Conservation (phyloP, 148 eudicot genomes). For the Hydrangea macrophylla region DNA sequence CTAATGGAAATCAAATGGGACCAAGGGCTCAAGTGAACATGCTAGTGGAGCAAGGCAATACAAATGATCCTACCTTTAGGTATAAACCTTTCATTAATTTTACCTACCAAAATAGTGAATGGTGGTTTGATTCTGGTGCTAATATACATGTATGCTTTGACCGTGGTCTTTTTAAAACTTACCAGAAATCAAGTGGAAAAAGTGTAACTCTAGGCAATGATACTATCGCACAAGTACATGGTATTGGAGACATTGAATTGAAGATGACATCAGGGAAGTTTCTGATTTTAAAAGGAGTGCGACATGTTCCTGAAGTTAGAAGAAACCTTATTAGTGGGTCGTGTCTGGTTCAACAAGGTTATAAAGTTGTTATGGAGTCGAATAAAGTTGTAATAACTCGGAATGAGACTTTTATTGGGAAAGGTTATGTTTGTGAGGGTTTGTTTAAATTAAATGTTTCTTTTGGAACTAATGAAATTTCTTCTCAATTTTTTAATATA, state of each 20-base stretch:
- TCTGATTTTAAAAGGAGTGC: not conserved
- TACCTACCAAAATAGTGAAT: not conserved
- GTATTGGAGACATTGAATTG: not conserved
- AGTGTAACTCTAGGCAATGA: conserved; percentile 8
- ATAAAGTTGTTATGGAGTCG: too few species aligned
- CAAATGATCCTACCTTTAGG: not conserved
- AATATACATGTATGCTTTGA: conserved; percentile 6
- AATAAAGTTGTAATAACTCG: not conserved
- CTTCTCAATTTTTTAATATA: not conserved
- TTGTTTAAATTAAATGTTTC: not conserved
- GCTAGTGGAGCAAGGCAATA: not conserved
- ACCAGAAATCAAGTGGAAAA: conserved; percentile 4
- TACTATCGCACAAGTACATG: not conserved
- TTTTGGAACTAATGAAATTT: not conserved
- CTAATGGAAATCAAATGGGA: not conserved
- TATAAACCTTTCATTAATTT: not conserved
- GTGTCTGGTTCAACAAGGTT: not conserved
- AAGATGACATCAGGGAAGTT: not conserved
- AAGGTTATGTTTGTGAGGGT: not conserved
- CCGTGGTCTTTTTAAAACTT: not conserved
- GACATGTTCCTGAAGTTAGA: not conserved
- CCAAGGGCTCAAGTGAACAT: not conserved
- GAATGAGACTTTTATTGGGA: not conserved
- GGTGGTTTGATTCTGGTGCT: conserved; percentile 13
- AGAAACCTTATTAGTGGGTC: conserved; percentile 2